Evolutionary conservation across 1,284 basidiomycete species (phyloP).

Genomic region (Limonomyces culmigenus): DNA sequence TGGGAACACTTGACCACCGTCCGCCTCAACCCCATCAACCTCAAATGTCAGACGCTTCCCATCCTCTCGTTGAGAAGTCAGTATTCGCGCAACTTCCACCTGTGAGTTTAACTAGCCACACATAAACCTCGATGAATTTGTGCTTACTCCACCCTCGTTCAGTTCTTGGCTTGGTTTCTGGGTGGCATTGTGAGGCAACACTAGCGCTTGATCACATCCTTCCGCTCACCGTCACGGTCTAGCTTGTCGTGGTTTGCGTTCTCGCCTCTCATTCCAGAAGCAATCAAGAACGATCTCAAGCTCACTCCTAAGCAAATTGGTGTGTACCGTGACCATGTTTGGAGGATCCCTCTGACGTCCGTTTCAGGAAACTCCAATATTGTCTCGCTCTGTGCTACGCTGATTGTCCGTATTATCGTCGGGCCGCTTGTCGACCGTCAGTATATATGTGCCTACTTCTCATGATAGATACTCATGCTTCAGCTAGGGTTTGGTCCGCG

Average conservation of each 20-base stretch:
- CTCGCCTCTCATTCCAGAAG: slow-evolving; percentile 41
- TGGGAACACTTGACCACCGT: slow-evolving; percentile 7
- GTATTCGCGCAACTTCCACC: slow-evolving; percentile 35
- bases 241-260: slow-evolving; percentile 52
- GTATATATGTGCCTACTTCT: slow-evolving; percentile 9
- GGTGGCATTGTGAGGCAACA: slow-evolving; percentile 20
- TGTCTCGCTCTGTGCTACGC: slow-evolving; percentile 33
- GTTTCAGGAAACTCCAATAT: slow-evolving; percentile 36
- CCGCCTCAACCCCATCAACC: slow-evolving; percentile 31
- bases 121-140: not conserved
- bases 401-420: slow-evolving; percentile 32
- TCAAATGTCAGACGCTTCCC: slow-evolving; percentile 37
- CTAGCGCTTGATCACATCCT: too few relatives aligned
- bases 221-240: not conserved
- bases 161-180: slow-evolving; percentile 31
- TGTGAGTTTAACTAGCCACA: slow-evolving; percentile 13
- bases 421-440: slow-evolving; percentile 40
- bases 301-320: slow-evolving; percentile 28
- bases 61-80: slow-evolving; percentile 34
- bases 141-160: slow-evolving; percentile 5
- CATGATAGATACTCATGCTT: too few relatives aligned
- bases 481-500: slow-evolving; percentile 31
- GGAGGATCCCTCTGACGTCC: not conserved
- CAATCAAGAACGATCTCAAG: slow-evolving; percentile 37
- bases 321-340: slow-evolving; percentile 6